Conservation (phyloP, 2,329 filamentous ascomycete genomes). For the Penicillium sp. region DNA sequence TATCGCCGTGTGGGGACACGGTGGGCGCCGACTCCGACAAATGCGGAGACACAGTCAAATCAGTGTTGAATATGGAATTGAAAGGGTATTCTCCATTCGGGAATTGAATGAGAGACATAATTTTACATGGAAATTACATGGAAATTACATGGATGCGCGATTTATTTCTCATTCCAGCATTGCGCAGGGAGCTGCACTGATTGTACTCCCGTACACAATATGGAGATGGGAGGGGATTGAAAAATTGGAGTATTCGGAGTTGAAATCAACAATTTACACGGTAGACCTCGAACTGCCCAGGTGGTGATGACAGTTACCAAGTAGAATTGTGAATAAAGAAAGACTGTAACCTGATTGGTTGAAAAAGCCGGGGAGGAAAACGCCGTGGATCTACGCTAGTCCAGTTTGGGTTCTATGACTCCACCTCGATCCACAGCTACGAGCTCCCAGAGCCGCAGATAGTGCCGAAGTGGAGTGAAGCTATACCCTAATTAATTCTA, state of each 20-base stretch:
- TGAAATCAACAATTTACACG: constrained; percentile 10
- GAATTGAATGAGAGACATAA: constrained; percentile 3
- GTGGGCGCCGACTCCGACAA: constrained; percentile 16
- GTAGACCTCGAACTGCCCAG: constrained; percentile 16
- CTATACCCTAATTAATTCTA: not conserved
- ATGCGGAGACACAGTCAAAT: constrained; percentile 12
- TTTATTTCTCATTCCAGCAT: constrained; percentile 6
- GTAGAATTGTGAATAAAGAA: constrained; percentile 5
- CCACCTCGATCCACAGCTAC: constrained; percentile 16
- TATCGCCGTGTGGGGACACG: constrained; percentile 15
- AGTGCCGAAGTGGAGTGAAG: constrained; percentile 22
- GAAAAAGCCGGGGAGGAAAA: constrained; percentile 18
- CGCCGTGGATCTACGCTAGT: constrained; percentile 5
- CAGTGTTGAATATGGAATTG: not conserved
- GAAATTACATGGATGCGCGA: constrained; percentile 1
- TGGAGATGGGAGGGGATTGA: not conserved
- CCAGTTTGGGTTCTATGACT: rapidly evolving
- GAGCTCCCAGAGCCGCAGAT: constrained; percentile 28
- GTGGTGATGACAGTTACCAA: constrained; percentile 3
- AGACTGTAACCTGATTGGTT: constrained; percentile 12
- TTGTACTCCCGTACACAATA: not conserved
- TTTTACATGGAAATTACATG: not conserved
- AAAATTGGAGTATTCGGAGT: not conserved
- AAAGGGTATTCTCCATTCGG: not conserved
- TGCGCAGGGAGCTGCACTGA: not conserved